Evolutionary conservation across 2,329 filamentous ascomycete genomes (phyloP), one percentile per base, ranked within the genome.

Genomic region (Scedosporium boydii): DNA sequence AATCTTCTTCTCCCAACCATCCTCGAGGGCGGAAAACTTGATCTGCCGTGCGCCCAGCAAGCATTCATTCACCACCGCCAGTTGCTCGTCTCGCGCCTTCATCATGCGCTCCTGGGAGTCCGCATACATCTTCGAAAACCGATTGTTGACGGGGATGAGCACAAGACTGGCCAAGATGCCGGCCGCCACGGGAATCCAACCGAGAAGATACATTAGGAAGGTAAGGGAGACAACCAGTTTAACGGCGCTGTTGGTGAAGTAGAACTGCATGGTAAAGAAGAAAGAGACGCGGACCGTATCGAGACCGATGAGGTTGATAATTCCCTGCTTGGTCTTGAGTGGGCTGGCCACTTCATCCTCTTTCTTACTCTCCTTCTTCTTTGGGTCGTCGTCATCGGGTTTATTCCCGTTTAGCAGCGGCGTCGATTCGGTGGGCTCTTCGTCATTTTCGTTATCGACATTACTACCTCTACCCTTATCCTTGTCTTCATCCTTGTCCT

Each of bases 41-140:
- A 95, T 91, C 72, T 95, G 90, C 1, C 89, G 84, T 66, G 93
- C 93, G 6, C 90, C 90, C 67, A 89, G 83, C 1, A 95, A 75
- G 0, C 87, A 88, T 72, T 95, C 90, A 1, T 89, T 89, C 34
- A 95, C 82, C 14, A 92, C 82, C 0, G 82, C 87, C 74, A 92
- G 81, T 73, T 93, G 93, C 62, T 85, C 80, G 71, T 93, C 90
- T 55, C 90, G 80, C 29, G 87, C 79, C 70, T 88, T 89, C 89
- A 93, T 93, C 59, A 93, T 73, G 59, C 79, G 76, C 62, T 88
- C 87, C 68, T 91, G 87, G 4, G 86, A 82, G 23, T 76, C 77
- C 0, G 86, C 77, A 68, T 91, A 90, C 21, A 78, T 77, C 69
- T 82, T 89, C 42, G 87, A 84, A 63, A 85, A 84, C 66, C 81